Evolutionary conservation across 2,329 filamentous ascomycete species (phyloP), one percentile per base, ranked within the genome.

Genomic region (Colletotrichum chrysophilum): DNA sequence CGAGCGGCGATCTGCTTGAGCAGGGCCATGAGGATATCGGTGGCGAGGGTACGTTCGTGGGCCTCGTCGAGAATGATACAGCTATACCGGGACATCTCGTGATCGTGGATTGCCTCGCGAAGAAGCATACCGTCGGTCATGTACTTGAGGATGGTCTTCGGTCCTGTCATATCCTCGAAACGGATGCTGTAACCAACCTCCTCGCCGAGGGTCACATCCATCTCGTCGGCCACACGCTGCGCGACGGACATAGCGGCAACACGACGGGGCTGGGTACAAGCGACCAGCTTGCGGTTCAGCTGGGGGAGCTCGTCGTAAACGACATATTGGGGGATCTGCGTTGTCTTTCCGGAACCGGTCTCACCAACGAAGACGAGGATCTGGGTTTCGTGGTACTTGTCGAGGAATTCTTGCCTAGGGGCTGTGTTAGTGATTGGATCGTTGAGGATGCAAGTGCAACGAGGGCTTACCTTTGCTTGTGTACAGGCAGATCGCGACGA

Each of bases 61-160:
- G 97, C 97, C 85, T 99, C 97, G 85, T 99, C 97, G 77, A 99
- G 93, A 85, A 99, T 98, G 83, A 99, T 98, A 81, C 95, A 97
- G 88, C 95, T 97, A 87, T 99, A 99, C 70, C 96, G 94, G 66
- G 91, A 93, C 86, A 99, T 92, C 80, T 97, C 91, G 82, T 96
- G 95, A 84, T 99, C 97, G 85, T 98, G 93, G 93, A 99, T 98
- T 73, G 97, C 96, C 86, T 99, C 97, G 82, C 97, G 90, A 82
- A 98, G 90, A 81, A 99, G 92, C 94, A 99, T 98, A 91, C 97
- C 97, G 83, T 99, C 97, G 60, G 97, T 99, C 97, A 99, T 99
- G 89, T 99, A 99, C 89, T 99, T 99, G 83, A 99, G 91, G 76
- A 97, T 92, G 2, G 97, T 99, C 85, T 95, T 96, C 74, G 93